These are phyloP conservation scores for Albugo candida DNA, from an alignment of 352 stramenopile species.

Conservation along the genomic window DNA sequence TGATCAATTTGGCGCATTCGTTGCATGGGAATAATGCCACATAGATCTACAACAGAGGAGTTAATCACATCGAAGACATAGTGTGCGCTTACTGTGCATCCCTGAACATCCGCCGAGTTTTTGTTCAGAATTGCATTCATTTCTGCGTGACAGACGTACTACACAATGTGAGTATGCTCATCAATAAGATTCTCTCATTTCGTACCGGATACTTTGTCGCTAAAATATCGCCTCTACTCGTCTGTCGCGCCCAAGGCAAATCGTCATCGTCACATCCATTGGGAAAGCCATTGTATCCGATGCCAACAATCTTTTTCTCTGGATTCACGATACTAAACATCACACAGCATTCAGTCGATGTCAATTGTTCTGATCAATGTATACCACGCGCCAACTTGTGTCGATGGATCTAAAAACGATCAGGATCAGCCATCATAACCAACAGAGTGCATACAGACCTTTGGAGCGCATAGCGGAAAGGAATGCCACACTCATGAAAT, in stretches of 20 bases:
- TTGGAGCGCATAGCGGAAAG: constrained; percentile 98
- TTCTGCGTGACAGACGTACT: constrained; percentile 98
- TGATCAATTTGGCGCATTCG: constrained; percentile 98
- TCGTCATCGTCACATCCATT: constrained; percentile 88
- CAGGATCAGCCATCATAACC: background rate
- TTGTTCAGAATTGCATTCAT: constrained; percentile 99
- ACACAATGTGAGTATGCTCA: constrained; percentile 18
- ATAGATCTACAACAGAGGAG: constrained; percentile 72
- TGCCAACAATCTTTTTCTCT: constrained; percentile 92
- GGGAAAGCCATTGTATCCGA: constrained; percentile 98
- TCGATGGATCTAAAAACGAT: constrained; percentile 82
- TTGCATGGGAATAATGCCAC: constrained; percentile 98
- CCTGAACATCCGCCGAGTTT: constrained; percentile 85
- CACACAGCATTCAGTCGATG: background rate
- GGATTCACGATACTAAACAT: constrained; percentile 90
- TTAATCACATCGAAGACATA: background rate
- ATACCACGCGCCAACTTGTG: constrained; percentile 92
- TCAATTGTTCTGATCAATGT: background rate
- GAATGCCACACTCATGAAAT: constrained; percentile 98
- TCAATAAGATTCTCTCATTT: constrained; percentile 2
- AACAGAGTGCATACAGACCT: constrained; percentile 20
- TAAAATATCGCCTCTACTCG: constrained; percentile 36
- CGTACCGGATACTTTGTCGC: constrained; percentile 90
- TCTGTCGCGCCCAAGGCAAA: constrained; percentile 85
- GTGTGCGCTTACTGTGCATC: constrained; percentile 48